Evolutionary conservation across 805 yeast species (phyloP).

Genomic region (Nakazawaea pomicola): DNA sequence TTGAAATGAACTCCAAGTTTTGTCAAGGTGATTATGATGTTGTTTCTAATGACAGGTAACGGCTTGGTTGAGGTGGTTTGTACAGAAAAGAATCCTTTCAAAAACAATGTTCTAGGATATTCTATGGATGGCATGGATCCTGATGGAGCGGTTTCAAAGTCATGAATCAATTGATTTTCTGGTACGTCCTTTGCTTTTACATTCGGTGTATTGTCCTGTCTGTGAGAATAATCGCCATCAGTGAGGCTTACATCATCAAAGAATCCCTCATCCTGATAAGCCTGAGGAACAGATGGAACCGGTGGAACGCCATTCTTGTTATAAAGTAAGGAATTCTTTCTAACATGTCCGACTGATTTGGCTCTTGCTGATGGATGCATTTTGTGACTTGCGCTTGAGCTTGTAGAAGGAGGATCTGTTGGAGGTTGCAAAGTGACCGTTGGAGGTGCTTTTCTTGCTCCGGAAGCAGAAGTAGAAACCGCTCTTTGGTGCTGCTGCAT

Average conservation of each 20-base stretch:
- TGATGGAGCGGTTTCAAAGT: constrained; percentile 51
- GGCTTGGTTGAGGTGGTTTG: constrained; percentile 94
- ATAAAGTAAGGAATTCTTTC: constrained; percentile 47
- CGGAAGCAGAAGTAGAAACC: constrained; percentile 29
- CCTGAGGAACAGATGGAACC: constrained; percentile 27
- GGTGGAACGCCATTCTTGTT: constrained; percentile 17
- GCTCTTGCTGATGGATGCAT: constrained; percentile 85
- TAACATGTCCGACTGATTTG: constrained; percentile 77
- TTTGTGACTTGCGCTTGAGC: constrained; percentile 18
- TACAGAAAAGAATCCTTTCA: constrained; percentile 91
- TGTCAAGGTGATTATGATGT: constrained; percentile 70
- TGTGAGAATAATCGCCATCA: constrained; percentile 24
- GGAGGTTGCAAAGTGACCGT: constrained; percentile 26
- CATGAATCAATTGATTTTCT: constrained; percentile 41
- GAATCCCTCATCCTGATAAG: constrained; percentile 42
- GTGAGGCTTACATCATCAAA: constrained; percentile 53
- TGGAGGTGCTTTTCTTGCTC: constrained; percentile 35
- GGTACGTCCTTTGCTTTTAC: constrained; percentile 26
- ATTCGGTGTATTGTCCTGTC: constrained; percentile 18
- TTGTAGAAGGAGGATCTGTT: constrained; percentile 21
- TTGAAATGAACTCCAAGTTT: constrained; percentile 74
- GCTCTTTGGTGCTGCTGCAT: constrained; percentile 31
- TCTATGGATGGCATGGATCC: constrained; percentile 93
- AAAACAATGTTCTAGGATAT: constrained; percentile 82
- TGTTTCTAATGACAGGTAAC: constrained; percentile 80